Conservation (phyloP, 116 monocot genomes). For the Trichopus zeylanicus region DNA sequence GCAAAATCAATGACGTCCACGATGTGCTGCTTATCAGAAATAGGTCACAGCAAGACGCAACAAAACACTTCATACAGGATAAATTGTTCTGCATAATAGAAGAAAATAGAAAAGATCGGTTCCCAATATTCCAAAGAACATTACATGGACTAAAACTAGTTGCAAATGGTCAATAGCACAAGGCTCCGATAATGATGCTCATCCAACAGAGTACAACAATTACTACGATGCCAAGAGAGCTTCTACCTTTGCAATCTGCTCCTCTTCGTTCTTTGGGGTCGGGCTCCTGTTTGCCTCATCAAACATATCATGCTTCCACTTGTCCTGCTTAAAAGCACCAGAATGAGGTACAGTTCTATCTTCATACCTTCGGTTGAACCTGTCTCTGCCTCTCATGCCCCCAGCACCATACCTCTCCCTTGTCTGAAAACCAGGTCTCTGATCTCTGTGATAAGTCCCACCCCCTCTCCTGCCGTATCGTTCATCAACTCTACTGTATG, state of each 20-base stretch:
- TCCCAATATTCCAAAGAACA: too few relatives aligned
- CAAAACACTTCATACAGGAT: too few relatives aligned
- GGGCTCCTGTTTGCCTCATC: conserved; percentile 76
- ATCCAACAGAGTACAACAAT: too few relatives aligned
- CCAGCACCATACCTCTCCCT: conserved; percentile 35
- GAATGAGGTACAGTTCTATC: conserved; percentile 16
- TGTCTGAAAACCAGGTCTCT: conserved; percentile 25
- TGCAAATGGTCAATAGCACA: too few relatives aligned
- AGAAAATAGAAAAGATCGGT: too few relatives aligned
- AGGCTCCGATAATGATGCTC: too few relatives aligned
- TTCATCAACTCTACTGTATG: conserved; percentile 20
- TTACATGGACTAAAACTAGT: too few relatives aligned
- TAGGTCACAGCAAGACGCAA: too few relatives aligned
- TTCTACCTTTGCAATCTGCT: conserved; percentile 86
- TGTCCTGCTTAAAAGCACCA: conserved; percentile 40
- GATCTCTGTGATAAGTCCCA: conserved; percentile 8
- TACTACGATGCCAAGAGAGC: conserved; percentile 52
- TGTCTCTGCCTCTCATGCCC: conserved; percentile 29
- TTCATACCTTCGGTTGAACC: conserved; percentile 19
- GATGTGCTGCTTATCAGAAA: too few relatives aligned
- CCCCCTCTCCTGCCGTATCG: conserved; percentile 25
- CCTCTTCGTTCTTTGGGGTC: conserved; percentile 71
- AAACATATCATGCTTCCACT: conserved; percentile 91
- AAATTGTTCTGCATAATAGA: too few relatives aligned
- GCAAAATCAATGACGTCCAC: too few relatives aligned